These are phyloP conservation scores for Tillandsia leiboldiana DNA, from an alignment of 176 grass and related monocot genomes.

Conservation along the genomic window DNA sequence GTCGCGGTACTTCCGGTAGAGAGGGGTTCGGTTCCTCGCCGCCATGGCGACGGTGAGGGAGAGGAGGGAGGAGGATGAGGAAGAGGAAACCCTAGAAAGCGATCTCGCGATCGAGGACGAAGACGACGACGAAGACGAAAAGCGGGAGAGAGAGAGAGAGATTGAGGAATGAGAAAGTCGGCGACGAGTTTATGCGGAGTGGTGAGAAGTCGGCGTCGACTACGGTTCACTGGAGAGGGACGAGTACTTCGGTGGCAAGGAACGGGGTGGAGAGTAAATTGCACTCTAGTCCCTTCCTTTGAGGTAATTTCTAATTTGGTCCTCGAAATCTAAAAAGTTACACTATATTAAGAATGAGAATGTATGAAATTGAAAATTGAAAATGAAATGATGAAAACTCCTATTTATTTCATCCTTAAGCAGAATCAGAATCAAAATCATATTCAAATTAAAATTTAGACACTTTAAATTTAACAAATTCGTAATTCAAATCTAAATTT, in stretches of 20 bases:
- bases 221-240: not conserved
- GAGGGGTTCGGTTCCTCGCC: conserved; percentile 72
- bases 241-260: not conserved
- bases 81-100: conserved; percentile 28
- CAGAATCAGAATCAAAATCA: too few species aligned
- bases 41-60: conserved; percentile 42
- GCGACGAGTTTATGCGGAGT: not conserved
- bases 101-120: not conserved
- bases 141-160: not conserved
- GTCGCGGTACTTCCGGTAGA: conserved; percentile 90
- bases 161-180: not conserved
- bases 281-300: too few species aligned
- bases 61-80: conserved; percentile 6
- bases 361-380: too few species aligned
- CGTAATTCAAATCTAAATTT: too few species aligned
- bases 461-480: too few species aligned
- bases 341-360: too few species aligned
- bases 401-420: too few species aligned
- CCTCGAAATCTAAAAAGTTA: too few species aligned
- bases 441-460: too few species aligned
- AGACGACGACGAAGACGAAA: conserved; percentile 2
- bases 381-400: too few species aligned
- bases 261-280: not conserved
- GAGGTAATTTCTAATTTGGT: too few species aligned
- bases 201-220: not conserved